A percentile compares a stretch with the other conserved stretches of the same genome.
Evolutionary conservation across 805 yeast genomes (phyloP).

Genomic region (Starmerella bombi): DNA sequence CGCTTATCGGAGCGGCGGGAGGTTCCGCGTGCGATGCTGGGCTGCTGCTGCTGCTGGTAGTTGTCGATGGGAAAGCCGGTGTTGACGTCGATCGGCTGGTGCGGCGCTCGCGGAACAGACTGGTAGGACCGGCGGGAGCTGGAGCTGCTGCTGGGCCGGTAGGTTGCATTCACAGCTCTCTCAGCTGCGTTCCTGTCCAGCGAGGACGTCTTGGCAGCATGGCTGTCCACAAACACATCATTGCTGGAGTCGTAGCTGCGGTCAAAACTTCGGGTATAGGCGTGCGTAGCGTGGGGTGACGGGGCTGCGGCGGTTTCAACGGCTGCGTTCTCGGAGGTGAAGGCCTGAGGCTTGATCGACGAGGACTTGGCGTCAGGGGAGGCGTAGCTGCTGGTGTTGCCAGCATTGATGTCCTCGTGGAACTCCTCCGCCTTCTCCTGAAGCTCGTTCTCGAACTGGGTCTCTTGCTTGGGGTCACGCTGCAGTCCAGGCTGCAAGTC

Average conservation of each 20-base stretch:
- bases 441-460: not conserved
- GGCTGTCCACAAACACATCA: not conserved
- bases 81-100: slow-evolving; percentile 16
- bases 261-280: not conserved
- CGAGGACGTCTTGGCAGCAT: not conserved
- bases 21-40: not conserved
- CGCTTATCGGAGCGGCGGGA: slow-evolving; percentile 1
- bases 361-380: too few species aligned
- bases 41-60: not conserved
- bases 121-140: not conserved
- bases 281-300: not conserved
- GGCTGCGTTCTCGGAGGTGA: not conserved
- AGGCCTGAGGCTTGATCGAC: not conserved
- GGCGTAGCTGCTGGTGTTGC: not conserved
- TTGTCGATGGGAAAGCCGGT: slow-evolving; percentile 17
- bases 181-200: not conserved
- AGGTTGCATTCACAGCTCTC: not conserved
- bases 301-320: not conserved
- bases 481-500: too few species aligned
- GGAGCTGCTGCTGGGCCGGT: not conserved
- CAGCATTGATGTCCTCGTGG: not conserved
- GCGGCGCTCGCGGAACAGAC: slow-evolving; percentile 1
- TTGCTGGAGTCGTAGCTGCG: not conserved
- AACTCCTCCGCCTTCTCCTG: not conserved
- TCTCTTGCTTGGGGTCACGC: not conserved